Percentiles rank a stretch among this genome's conserved stretches.
phyloP scores from a whole-genome alignment of 2,329 filamentous ascomycete species.

The Bipolaris gigantea region DNA sequence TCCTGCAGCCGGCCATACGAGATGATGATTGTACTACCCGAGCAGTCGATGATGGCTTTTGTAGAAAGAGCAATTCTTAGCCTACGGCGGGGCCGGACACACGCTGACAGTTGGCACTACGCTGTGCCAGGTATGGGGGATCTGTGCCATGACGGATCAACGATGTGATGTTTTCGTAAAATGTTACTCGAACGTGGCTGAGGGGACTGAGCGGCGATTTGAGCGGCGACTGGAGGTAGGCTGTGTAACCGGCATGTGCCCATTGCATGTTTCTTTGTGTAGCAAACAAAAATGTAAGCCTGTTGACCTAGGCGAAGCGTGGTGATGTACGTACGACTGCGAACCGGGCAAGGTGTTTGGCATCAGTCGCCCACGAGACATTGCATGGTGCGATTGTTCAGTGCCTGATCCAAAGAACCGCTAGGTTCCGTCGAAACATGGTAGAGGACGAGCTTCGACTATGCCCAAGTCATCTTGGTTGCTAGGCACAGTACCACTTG shows the following conservation, averaged over 20 bases:
- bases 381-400: constrained; percentile 6
- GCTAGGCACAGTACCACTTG: neutral
- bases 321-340: constrained; percentile 11
- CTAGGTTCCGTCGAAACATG: neutral
- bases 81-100: constrained; percentile 17
- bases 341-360: constrained; percentile 1
- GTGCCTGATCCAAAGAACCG: neutral
- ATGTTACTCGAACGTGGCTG: constrained; percentile 22
- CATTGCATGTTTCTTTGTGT: constrained; percentile 15
- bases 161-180: constrained; percentile 21
- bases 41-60: constrained; percentile 6
- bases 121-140: constrained; percentile 34
- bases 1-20: constrained; percentile 14
- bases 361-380: constrained; percentile 2
- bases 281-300: constrained; percentile 9
- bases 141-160: constrained; percentile 21
- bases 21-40: constrained; percentile 8
- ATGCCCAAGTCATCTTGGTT: neutral
- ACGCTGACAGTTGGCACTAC: constrained; percentile 28
- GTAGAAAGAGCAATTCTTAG: constrained; percentile 15
- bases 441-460: neutral
- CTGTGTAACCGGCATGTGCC: constrained; percentile 13
- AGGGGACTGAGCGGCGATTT: constrained; percentile 6
- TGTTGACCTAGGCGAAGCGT: constrained; percentile 13
- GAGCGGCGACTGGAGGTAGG: constrained; percentile 6